Conservation (phyloP, 2,329 filamentous ascomycete genomes). For the Exophiala spinifera region DNA sequence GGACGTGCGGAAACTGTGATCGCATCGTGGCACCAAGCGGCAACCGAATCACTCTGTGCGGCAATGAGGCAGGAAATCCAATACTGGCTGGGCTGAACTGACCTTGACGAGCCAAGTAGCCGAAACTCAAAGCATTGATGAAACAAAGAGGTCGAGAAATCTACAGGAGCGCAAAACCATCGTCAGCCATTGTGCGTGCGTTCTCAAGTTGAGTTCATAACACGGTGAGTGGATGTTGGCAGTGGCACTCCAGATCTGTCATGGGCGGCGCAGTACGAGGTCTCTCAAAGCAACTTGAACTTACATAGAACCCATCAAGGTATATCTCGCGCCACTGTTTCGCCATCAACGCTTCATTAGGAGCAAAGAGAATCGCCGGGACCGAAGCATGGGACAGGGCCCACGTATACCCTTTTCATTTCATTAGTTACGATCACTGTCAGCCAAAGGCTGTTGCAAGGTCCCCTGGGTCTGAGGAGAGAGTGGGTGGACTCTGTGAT, state of each 20-base stretch:
- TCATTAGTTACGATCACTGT: no score
- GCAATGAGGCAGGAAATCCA: background rate
- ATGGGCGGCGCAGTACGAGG: no score
- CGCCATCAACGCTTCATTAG: slow-evolving; percentile 3
- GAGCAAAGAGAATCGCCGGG: slow-evolving; percentile 16
- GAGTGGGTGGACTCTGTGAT: no score
- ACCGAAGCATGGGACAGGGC: slow-evolving; percentile 19
- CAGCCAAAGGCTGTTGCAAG: no score
- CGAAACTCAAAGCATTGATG: slow-evolving; percentile 18
- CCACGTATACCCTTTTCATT: slow-evolving; percentile 20
- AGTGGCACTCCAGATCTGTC: no score
- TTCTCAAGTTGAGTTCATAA: no score
- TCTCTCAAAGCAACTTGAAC: no score
- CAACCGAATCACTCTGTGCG: no score
- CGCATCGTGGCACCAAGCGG: no score
- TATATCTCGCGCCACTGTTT: slow-evolving; percentile 22
- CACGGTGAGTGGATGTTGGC: no score
- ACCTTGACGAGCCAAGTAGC: slow-evolving; percentile 18
- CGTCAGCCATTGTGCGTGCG: no score
- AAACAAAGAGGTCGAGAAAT: slow-evolving; percentile 20
- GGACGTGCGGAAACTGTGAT: no score
- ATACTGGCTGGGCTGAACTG: background rate
- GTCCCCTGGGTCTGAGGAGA: background rate
- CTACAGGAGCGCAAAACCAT: background rate
- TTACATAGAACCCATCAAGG: slow-evolving; percentile 16